Base-by-base conservation (phyloP, 805 yeast genomes). In the Candida ipomoeae region DNA sequence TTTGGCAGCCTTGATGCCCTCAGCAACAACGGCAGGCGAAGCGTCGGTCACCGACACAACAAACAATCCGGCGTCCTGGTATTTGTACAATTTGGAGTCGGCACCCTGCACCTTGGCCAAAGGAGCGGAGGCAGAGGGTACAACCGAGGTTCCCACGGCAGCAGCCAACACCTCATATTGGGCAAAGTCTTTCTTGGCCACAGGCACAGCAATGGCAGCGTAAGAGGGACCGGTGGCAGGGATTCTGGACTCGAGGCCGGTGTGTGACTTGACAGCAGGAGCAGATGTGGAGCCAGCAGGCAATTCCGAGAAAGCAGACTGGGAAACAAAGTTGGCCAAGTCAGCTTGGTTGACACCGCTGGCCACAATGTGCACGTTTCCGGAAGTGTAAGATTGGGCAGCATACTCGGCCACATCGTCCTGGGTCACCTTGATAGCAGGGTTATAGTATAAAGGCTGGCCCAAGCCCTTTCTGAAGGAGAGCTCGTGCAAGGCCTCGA, bases 381-480 rank as follows among this genome's bases (percentile, higher is more conserved):
- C 80, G 62, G 82, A 74, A 57, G 82, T 79, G 80, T 83, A 89
- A 48, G 79, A 86, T 62, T 79, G 71, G 57, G 80, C 69, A 55
- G 96, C 91, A 66, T 75, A 88, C 40, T 68, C 68, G 61, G 79
- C 76, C 64, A 94, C 77, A 53, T 85, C 89, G 48, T 84, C 89
- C 59, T 82, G 74, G 41, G 82, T 62, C 46, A 67, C 56, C 60
- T 75, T 72, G 56, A 78, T 69, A 56, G 79, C 78, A 54, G 88
- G 87, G 68, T 87, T 86, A 67, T 80, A 88, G 68, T 79, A 79
- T 62, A 89, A 77, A 57, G 96, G 85, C 71, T 85, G 82, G 64
- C 97, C 97, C 63, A 88, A 82, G 49, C 96, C 97, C 54, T 71
- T 76, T 78, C 94, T 87, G 83, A 87, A 94, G 46, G 96, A 82